Percentiles rank a stretch among this genome's conserved stretches.
These are phyloP conservation scores for Apiospora phragmitis DNA, from an alignment of 2,329 filamentous ascomycete genomes.

Conservation along the genomic window DNA sequence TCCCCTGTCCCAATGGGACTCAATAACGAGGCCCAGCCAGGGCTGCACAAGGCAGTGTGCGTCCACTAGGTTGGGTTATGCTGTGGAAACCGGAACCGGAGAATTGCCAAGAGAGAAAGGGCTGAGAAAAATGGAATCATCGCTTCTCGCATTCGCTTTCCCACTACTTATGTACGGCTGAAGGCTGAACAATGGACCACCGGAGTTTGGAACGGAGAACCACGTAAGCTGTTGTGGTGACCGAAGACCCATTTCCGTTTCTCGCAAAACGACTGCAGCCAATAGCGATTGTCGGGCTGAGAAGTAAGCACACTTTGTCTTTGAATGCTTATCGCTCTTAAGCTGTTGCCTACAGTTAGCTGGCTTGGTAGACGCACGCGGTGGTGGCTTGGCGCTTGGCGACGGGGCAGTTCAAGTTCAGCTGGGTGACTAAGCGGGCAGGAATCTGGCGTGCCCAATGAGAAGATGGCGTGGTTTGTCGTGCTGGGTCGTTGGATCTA, in stretches of 20 bases:
- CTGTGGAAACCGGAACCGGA: background rate
- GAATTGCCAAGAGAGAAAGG: background rate
- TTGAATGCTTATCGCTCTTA: background rate
- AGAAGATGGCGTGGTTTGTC: background rate
- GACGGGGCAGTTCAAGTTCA: background rate
- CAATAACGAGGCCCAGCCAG: background rate
- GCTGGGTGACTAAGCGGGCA: background rate
- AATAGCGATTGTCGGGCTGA: background rate
- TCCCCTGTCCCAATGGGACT: background rate
- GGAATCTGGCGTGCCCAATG: background rate
- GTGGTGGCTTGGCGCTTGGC: constrained; percentile 5
- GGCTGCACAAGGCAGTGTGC: background rate
- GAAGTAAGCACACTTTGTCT: background rate
- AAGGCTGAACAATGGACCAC: background rate
- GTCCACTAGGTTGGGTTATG: too few relatives aligned
- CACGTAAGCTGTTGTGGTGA: background rate
- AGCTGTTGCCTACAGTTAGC: background rate
- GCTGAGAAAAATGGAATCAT: background rate
- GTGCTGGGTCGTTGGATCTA: background rate
- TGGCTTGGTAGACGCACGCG: background rate
- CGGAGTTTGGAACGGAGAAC: background rate
- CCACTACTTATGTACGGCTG: background rate
- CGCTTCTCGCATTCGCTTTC: background rate
- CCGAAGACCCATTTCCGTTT: background rate
- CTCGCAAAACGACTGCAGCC: background rate